Base-by-base conservation (phyloP, 352 stramenopile species). In the Phytophthora capsici region DNA sequence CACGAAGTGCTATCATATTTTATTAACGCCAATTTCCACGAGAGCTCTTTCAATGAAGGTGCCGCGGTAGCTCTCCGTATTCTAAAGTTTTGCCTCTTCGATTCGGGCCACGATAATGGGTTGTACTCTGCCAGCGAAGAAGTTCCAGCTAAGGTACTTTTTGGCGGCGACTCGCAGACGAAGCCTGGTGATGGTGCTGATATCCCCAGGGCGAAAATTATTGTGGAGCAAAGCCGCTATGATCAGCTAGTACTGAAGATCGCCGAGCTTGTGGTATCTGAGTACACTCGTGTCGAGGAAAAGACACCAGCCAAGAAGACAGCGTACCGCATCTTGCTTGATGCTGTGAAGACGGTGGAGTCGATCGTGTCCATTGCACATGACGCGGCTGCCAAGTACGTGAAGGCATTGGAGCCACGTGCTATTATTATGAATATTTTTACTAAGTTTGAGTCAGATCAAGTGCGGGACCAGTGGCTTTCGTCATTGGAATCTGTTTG, bases 1-100 rank as follows among this genome's bases (percentile, higher is more conserved):
- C 81, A 90, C 56, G 83, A 91, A 54, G 89, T 96, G 6, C 63
- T 96, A 19, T 77, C 71, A n/a, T 94, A 93, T 54, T 95, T 96
- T 68, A 80, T 95, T 38, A 73, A 69, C 34, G 74, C 82, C 7
- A 86, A 87, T 45, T 89, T 93, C 30, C 76, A 85, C 32, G 73
- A 83, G 16, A 86, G 72, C 37, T 86, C 84, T 3, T 94, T 92
- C 40, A 93, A 95, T 61, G 87, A 96, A 84, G 87, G 87, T 30
- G 82, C 82, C 38, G 89, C 88, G 2, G 86, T 95, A 3, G 85
- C 87, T 37, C 69, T 96, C 44, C 81, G 87, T 28, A 92, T 96
- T 36, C 54, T 96, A 41, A 93, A 92, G 47, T 93, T 89, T 55
- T 94, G 86, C 43, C 64, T 94, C 46, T 94, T 96, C 46, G 82